Conservation (phyloP, 352 stramenopile genomes). For the Globisporangium spiculum region DNA sequence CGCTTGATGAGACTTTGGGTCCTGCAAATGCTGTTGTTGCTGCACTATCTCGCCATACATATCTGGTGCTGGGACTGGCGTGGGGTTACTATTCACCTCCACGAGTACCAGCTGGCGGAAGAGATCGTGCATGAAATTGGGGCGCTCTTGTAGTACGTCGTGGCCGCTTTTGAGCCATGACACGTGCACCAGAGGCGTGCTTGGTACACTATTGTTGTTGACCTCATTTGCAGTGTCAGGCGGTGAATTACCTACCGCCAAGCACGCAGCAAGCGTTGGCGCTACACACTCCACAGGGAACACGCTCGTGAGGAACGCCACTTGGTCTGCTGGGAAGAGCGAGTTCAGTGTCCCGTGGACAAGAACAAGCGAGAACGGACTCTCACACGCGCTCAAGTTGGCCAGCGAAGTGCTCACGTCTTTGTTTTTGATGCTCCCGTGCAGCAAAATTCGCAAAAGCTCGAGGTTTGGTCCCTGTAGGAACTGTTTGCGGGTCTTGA, state of each 20-base stretch:
- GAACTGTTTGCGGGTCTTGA: conserved; percentile 42
- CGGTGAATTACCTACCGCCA: conserved; percentile 3
- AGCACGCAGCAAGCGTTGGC: conserved; percentile 10
- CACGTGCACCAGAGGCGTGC: conserved; percentile 30
- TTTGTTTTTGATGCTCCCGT: conserved; percentile 44
- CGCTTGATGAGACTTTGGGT: no score
- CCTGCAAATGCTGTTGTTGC: background rate
- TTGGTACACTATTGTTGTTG: background rate
- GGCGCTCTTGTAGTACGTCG: conserved; percentile 64
- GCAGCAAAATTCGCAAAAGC: conserved; percentile 37
- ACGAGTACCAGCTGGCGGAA: conserved; percentile 38
- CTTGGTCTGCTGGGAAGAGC: conserved; percentile 36
- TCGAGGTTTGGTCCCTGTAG: conserved; percentile 31
- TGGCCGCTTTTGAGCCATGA: conserved; percentile 79
- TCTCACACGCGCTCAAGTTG: conserved; percentile 28
- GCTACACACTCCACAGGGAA: conserved; percentile 17
- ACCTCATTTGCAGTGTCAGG: conserved; percentile 2
- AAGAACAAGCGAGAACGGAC: conserved; percentile 47
- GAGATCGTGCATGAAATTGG: conserved; percentile 50
- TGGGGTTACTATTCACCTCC: background rate
- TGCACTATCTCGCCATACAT: background rate
- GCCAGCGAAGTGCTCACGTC: conserved; percentile 21
- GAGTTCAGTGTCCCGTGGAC: conserved; percentile 61
- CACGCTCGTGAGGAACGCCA: conserved; percentile 19
- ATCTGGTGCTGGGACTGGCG: background rate